A percentile compares a stretch with the other conserved stretches of the same genome.
These are phyloP conservation scores for Leersia perrieri DNA, from an alignment of 176 grass and related monocot genomes.

Conservation along the genomic window DNA sequence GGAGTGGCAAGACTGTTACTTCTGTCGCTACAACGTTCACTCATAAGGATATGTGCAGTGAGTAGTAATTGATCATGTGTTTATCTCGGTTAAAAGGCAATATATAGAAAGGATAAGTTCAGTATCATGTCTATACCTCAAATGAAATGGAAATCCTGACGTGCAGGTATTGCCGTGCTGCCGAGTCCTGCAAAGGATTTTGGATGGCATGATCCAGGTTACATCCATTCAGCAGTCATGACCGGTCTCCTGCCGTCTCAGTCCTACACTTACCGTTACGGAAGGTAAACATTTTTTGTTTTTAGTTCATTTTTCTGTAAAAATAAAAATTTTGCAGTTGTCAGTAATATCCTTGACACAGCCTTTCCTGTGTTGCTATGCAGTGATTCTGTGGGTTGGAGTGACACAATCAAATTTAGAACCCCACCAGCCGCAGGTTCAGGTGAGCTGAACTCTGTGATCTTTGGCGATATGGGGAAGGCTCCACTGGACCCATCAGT, in stretches of 20 bases:
- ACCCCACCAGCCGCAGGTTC: conserved; percentile 68
- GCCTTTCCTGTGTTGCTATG: background rate
- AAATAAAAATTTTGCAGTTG: background rate
- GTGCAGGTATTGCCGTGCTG: conserved; percentile 15
- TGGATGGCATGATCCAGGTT: conserved; percentile 85
- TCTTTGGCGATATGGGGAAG: conserved; percentile 92
- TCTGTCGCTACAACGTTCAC: conserved; percentile 61
- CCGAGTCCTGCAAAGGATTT: conserved; percentile 78
- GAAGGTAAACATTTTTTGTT: conserved; percentile 42
- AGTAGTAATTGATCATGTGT: conserved; percentile 20
- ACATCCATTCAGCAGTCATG: conserved; percentile 77
- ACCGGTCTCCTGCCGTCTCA: conserved; percentile 61
- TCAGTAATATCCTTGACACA: background rate
- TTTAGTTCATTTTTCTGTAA: background rate
- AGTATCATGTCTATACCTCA: background rate
- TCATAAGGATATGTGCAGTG: conserved; percentile 76
- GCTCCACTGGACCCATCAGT: conserved; percentile 79
- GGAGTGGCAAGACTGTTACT: conserved; percentile 23
- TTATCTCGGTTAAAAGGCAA: background rate
- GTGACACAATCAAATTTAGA: conserved; percentile 45
- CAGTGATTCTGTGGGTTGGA: conserved; percentile 82
- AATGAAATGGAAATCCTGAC: background rate
- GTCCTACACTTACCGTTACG: conserved; percentile 64
- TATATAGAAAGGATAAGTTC: background rate
- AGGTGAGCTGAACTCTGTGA: conserved; percentile 46